A percentile compares a stretch with the other conserved stretches of the same genome.
Evolutionary conservation across 306 rosid species (phyloP).

Genomic region (Hylodesmum podocarpum): DNA sequence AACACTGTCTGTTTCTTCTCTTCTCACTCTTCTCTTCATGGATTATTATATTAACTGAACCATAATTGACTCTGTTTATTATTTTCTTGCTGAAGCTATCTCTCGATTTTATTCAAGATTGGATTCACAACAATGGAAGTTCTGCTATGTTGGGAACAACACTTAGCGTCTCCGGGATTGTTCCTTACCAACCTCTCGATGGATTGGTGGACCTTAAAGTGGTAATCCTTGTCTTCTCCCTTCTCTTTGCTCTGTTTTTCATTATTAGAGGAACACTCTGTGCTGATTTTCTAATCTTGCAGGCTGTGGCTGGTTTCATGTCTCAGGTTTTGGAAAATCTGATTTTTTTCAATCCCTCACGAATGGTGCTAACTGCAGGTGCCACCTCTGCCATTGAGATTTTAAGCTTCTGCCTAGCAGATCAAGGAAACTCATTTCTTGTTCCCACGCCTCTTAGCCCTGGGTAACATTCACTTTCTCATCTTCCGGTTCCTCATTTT

Average conservation of each 20-base stretch:
- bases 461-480: constrained; percentile 50
- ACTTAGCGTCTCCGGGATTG: constrained; percentile 9
- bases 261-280: not conserved
- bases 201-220: constrained; percentile 36
- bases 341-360: constrained; percentile 68
- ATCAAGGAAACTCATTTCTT: constrained; percentile 84
- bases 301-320: constrained; percentile 95
- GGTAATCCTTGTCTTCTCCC: constrained; percentile 2
- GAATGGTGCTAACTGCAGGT: constrained; percentile 72
- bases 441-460: constrained; percentile 91
- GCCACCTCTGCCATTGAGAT: constrained; percentile 77
- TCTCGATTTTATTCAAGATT: constrained; percentile 63
- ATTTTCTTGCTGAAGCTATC: constrained; percentile 52
- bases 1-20: constrained; percentile 56
- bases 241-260: not conserved
- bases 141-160: constrained; percentile 46
- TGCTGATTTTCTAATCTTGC: constrained; percentile 31
- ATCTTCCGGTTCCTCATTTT: constrained; percentile 14
- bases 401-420: constrained; percentile 91
- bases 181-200: constrained; percentile 30
- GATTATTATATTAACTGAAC: too few relatives aligned
- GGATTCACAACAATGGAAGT: constrained; percentile 59
- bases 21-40: not conserved
- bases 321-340: constrained; percentile 64
- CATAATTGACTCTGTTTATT: not conserved